Conservation (phyloP, 2,329 filamentous ascomycete species). For the Chrysoporthe cubensis region DNA sequence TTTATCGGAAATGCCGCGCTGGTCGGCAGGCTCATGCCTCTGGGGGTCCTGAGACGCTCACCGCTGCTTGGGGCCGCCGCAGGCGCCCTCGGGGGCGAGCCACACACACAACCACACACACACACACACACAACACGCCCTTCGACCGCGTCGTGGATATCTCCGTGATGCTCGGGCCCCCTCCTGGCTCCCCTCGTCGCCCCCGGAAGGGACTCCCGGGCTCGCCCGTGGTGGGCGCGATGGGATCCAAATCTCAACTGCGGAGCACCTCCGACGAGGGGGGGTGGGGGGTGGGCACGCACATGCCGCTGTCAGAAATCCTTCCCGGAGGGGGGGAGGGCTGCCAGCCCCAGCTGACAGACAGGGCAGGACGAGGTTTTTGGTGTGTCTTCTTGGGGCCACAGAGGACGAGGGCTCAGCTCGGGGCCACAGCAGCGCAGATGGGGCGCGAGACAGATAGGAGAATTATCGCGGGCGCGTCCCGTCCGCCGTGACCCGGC, state of each 20-base stretch:
- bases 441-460: constrained; percentile 4
- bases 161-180: not conserved
- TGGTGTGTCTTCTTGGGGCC: not conserved
- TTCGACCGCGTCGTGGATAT: not conserved
- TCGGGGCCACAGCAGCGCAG: constrained; percentile 1
- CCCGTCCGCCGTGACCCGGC: not conserved
- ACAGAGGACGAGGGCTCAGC: not conserved
- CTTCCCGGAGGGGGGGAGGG: not conserved
- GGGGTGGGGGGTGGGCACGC: not conserved
- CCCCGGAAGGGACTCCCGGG: not conserved
- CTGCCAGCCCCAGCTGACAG: constrained; percentile 4
- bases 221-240: not conserved
- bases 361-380: not conserved
- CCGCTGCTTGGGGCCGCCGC: not conserved
- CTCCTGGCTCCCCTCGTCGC: not conserved
- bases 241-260: not conserved
- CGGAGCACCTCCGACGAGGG: not conserved
- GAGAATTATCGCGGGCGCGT: constrained; percentile 10
- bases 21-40: not conserved
- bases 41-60: not conserved
- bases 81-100: not conserved
- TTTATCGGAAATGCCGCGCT: not conserved
- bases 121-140: no score
- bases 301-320: constrained; percentile 1
- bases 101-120: not conserved